These are phyloP conservation scores for Komagataella populi DNA, from an alignment of 805 yeast genomes.

Conservation along the genomic window DNA sequence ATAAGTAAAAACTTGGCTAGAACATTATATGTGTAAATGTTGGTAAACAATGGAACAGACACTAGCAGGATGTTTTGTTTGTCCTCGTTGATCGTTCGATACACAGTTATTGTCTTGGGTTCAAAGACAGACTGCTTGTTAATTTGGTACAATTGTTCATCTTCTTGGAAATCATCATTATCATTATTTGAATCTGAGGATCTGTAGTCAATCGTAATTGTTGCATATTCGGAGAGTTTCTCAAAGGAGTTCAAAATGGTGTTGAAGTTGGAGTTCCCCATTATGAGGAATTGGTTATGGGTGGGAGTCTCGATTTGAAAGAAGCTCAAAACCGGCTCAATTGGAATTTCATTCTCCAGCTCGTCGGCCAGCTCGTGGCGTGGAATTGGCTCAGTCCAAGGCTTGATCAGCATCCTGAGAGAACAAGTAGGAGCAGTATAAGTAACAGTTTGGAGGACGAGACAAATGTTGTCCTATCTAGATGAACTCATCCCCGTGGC, in stretches of 20 bases:
- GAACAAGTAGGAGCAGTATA: not conserved
- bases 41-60: slow-evolving; percentile 10
- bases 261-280: not conserved
- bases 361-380: not conserved
- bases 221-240: not conserved
- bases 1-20: slow-evolving; percentile 7
- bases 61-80: not conserved
- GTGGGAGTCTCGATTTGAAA: not conserved
- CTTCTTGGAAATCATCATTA: slow-evolving; percentile 25
- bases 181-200: slow-evolving; percentile 5
- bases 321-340: not conserved
- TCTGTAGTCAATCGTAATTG: slow-evolving; percentile 3
- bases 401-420: not conserved
- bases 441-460: no score
- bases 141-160: slow-evolving; percentile 29
- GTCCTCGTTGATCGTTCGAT: not conserved
- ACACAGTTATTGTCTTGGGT: slow-evolving; percentile 6
- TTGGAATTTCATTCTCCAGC: not conserved
- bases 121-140: slow-evolving; percentile 13
- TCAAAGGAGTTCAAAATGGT: not conserved
- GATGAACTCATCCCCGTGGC: not conserved
- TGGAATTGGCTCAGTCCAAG: not conserved
- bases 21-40: slow-evolving; percentile 12
- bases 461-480: not conserved
- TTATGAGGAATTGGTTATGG: not conserved